Base-by-base conservation (phyloP, 2,329 filamentous ascomycete genomes). In the Fusarium euwallaceae region DNA sequence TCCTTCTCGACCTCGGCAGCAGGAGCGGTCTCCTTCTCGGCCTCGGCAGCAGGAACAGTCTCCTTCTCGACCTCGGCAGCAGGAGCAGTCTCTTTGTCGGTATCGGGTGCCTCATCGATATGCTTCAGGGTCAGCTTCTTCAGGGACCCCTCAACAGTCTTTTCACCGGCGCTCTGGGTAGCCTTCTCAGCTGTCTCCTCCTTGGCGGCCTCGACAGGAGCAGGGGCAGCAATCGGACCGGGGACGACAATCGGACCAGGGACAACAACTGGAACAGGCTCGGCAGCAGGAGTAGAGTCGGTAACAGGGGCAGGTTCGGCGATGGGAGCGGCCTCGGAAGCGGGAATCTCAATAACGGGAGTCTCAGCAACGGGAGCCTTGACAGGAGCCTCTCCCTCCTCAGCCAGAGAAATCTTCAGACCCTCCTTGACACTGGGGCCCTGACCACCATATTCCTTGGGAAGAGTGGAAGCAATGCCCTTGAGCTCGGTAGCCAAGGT, bases 361-460 rank as follows among this genome's bases (percentile, higher is more conserved):
- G 53, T 36, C n/a, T 76, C 56, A 24, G 65, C 56, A 20, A 34
- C 66, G 17, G 63, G 20, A 61, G 58, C 10, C 48, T 69, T 60
- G 39, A 69, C 51, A 53, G 68, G 53, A 32, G 76, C 45, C 64
- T 75, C 65, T 17, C 65, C 65, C 10, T 69, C 22, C 48, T 70
- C 43, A 24, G 70, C 74, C 24, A 85, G 71, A 34, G 76, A 60
- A 29, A 85, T 78, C 2, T 80, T 78, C 39, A 80, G 67, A 12
- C 81, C 83, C 32, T 84, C 81, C 76, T 82, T 84, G 64, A 86
- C 83, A 45, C 79, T 82, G 16, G 80, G 78, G 59, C 90, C 92
- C 77, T 92, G 91, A 29, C 95, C 96, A 66, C 95, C 96, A 80
- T 98, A 98, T 71, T 89, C 90, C 74, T 88, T 88, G 2, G 95